phyloP scores from a whole-genome alignment of 2,329 filamentous ascomycete genomes.

The Claviceps citrina region DNA sequence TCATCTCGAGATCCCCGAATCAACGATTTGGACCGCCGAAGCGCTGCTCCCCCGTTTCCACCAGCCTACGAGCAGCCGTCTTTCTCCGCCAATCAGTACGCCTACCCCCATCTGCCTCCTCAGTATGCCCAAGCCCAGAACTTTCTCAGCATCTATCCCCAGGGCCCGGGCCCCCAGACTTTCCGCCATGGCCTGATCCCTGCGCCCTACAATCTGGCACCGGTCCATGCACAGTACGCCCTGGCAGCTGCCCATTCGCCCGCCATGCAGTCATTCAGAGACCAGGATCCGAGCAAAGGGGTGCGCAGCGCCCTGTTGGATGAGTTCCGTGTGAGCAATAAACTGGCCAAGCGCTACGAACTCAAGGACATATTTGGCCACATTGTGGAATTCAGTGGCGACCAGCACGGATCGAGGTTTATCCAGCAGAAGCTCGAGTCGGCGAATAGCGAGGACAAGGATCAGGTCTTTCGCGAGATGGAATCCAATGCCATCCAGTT shows the following conservation, averaged over 20 bases:
- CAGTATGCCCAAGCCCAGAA: conserved; percentile 20
- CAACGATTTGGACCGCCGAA: conserved; percentile 24
- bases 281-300: conserved; percentile 43
- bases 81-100: conserved; percentile 19
- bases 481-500: conserved; percentile 69
- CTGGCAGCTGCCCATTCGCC: conserved; percentile 13
- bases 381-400: conserved; percentile 86
- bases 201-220: conserved; percentile 19
- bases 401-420: conserved; percentile 89
- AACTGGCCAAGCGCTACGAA: conserved; percentile 59
- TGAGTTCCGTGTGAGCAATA: conserved; percentile 63
- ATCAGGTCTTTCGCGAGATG: conserved; percentile 77
- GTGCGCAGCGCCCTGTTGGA: conserved; percentile 59
- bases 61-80: conserved; percentile 13
- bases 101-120: conserved; percentile 14
- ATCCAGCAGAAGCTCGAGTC: conserved; percentile 86
- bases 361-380: conserved; percentile 79
- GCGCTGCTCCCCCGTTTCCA: conserved; percentile 17
- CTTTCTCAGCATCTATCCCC: conserved; percentile 10
- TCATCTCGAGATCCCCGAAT: conserved; percentile 20
- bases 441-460: conserved; percentile 92
- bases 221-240: conserved; percentile 17
- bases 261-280: conserved; percentile 27
- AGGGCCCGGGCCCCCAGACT: neutral
- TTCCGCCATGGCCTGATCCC: conserved; percentile 23